Percentiles rank a stretch among this genome's conserved stretches.
Evolutionary conservation across 202 grass and related monocot species (phyloP).

Genomic region (Setaria italica): DNA sequence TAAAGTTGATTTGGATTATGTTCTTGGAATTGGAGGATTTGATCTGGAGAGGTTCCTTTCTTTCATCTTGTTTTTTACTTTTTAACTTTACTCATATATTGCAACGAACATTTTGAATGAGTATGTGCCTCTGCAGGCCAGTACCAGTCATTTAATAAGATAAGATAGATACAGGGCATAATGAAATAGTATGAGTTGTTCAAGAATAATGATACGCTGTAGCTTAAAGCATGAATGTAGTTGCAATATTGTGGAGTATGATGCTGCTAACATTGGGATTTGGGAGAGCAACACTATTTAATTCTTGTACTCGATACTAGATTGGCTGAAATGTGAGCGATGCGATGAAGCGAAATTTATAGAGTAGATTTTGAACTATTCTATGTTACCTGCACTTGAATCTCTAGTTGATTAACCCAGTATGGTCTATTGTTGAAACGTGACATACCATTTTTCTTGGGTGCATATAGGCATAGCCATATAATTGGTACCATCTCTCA

Average conservation of each 20-base stretch:
- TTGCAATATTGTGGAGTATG: neutral
- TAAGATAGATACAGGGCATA: neutral
- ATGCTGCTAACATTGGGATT: neutral
- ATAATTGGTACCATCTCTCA: neutral
- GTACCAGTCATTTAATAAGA: neutral
- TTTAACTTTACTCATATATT: neutral
- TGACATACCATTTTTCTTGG: neutral
- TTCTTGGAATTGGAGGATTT: conserved; percentile 99
- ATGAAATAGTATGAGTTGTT: conserved; percentile 21
- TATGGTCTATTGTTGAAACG: conserved; percentile 5
- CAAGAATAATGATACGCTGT: neutral
- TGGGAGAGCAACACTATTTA: conserved; percentile 23
- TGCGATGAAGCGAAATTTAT: neutral
- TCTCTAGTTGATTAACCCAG: neutral
- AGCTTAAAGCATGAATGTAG: neutral
- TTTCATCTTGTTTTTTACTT: conserved; percentile 20
- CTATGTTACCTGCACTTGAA: neutral
- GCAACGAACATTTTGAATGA: neutral
- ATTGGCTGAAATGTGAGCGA: neutral
- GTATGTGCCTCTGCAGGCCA: neutral
- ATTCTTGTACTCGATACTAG: neutral
- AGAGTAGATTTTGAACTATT: conserved; percentile 6
- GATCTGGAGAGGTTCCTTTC: conserved; percentile 93
- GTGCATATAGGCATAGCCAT: conserved; percentile 3
- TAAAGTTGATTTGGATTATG: conserved; percentile 97